Base-by-base conservation (phyloP, 2,329 filamentous ascomycete genomes). In the Botrytis squamosa region DNA sequence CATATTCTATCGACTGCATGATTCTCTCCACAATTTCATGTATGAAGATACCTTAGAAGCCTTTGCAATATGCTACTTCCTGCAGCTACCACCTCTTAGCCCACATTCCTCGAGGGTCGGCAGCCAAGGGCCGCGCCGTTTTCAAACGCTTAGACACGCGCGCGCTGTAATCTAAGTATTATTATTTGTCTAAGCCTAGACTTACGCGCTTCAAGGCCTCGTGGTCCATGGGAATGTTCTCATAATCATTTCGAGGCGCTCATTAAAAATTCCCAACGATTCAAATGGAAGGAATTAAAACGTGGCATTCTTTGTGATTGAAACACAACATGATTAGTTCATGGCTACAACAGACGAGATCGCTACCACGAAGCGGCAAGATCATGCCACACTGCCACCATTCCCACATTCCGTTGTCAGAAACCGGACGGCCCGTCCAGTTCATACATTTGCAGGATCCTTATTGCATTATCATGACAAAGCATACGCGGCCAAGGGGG, bases 321-420 rank as follows among this genome's bases (percentile, higher is more conserved):
- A 69, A 60, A 72, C 63, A 72, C 63, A 59, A 33, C 71, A 72
- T 60, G 40, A 68, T 67, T 72, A 57, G 70, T 36, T 25, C 66
- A 25, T 57, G 59, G 59, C 44, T 57, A 71, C 70, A 33, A 57
- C 33, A 71, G 70, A 66, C 38, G 38, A 72, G 70, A 72, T 72
- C 70, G 70, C 65, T 72, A 72, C 70, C 60, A 67, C 33, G 36
- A 33, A 72, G 62, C 46, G 44, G 62, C 64, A 68, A 69, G 71
- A 72, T 72, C 71, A 72, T 72, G 71, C 71, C 64, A 72, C 71
- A 68, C 52, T 68, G 62, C n/a, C 70, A 72, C 40, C 63, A 72
- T 72, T 72, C 52, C 59, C 46, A 72, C 49, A 72, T 68, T 68
- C 62, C 38, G 62, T 67, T 68, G 70, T 72, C 70, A 68, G 70